Conservation (phyloP, 257 asterid species). For the Solanum etuberosum region DNA sequence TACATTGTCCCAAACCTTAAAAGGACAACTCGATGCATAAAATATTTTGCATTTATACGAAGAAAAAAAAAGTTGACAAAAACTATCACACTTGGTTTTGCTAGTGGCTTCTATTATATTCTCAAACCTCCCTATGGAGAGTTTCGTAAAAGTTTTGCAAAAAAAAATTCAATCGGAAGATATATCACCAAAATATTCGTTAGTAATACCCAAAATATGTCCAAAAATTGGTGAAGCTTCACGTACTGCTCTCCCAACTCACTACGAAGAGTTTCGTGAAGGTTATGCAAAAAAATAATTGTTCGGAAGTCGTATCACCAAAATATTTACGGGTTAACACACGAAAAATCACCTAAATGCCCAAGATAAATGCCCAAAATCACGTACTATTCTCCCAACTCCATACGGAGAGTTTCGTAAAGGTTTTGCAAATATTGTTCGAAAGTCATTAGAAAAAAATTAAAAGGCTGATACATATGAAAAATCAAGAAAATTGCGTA, state of each 20-base stretch:
- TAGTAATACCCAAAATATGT: neutral
- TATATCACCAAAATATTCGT: neutral
- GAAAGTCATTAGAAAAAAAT: neutral
- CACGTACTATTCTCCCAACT: accelerated
- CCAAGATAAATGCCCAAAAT: too few species aligned
- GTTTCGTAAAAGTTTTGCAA: neutral
- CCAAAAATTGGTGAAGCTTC: neutral
- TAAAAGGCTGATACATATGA: neutral
- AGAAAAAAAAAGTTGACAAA: neutral
- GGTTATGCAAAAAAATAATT: neutral
- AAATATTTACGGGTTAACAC: too few species aligned
- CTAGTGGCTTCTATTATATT: neutral
- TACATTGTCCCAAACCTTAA: neutral
- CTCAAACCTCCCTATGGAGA: neutral
- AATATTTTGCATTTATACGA: neutral
- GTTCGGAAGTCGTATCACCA: too few species aligned
- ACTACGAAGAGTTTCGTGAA: neutral
- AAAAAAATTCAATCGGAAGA: too few species aligned
- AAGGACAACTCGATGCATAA: neutral
- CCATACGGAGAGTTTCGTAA: neutral
- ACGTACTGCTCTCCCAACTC: accelerated
- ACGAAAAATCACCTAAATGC: neutral
- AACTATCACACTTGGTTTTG: neutral
- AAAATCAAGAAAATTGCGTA: neutral
- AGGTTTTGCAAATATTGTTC: neutral